Evolutionary conservation across 2,329 filamentous ascomycete species (phyloP), one percentile per base, ranked within the genome.

Genomic region (Colletotrichum scovillei): DNA sequence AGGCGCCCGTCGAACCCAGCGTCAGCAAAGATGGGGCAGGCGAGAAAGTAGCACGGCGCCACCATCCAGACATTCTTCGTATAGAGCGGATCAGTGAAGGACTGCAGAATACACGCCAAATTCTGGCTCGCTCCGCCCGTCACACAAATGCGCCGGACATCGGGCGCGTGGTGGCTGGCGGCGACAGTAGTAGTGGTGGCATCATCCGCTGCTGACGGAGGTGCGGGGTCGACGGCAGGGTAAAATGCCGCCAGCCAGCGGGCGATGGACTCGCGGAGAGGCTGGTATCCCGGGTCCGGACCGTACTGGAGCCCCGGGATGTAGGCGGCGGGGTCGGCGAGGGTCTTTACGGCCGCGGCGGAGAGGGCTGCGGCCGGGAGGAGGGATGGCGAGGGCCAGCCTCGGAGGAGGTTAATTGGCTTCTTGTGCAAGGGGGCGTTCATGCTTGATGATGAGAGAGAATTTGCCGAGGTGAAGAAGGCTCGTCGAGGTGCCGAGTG

Each of bases 91-190:
- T 98, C 95, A 0, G 94, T 93, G 79, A 93, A 98, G 35, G 93
- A 93, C 81, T 93, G 90, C 63, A 98, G 84, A 4, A 97, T 84
- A 78, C 91, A 93, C 0, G 93, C 94, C 2, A 97, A 81, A 79
- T 92, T 95, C 86, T 97, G 95, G 76, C 91, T 94, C 3, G 95
- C 95, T 19, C 95, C 95, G 57, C 95, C 95, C 0, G 94, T 94
- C 80, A 98, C 92, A 79, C 92, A 93, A 67, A 98, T 92, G 38
- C 94, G 88, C 3, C 90, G 86, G 4, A 87, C 78, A 16, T 87
- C 86, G 6, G 81, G 76, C 70, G 76, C n/a, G 52, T 72, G 62
- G 42, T 74, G 70, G 42, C n/a, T 22, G 66, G 22, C 14, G n/a
- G 14, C 19, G 4, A 9, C 26, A 22, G n/a, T 56, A 14, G 7